Evolutionary conservation across 1,284 basidiomycete genomes (phyloP).

Genomic region (Ceratorhiza oryzae-sativae): DNA sequence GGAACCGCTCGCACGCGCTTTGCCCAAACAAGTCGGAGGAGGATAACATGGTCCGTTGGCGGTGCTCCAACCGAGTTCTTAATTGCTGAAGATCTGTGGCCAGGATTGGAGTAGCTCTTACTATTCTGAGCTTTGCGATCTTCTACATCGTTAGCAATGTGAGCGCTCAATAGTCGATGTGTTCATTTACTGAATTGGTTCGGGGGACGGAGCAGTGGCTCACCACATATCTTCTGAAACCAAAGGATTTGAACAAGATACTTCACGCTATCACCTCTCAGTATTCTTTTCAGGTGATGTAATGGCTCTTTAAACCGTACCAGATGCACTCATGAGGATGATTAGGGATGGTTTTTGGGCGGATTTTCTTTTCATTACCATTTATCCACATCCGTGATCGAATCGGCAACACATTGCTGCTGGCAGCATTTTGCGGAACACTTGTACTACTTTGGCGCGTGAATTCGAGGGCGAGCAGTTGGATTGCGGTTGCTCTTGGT

Average conservation of each 20-base stretch:
- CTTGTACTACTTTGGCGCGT: constrained; percentile 8
- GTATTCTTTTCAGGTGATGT: constrained; percentile 15
- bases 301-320: background rate
- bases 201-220: background rate
- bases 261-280: constrained; percentile 25
- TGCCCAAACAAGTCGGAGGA: background rate
- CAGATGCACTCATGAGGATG: background rate
- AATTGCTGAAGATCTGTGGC: background rate
- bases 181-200: background rate
- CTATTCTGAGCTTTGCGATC: constrained; percentile 22
- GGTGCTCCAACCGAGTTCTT: background rate
- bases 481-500: background rate
- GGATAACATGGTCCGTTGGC: constrained; percentile 16
- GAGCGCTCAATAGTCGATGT: background rate
- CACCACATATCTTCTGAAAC: constrained; percentile 9
- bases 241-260: constrained; percentile 17
- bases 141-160: constrained; percentile 13
- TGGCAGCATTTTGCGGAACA: background rate
- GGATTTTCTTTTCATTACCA: constrained; percentile 24
- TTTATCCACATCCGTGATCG: constrained; percentile 27
- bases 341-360: constrained; percentile 10
- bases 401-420: constrained; percentile 6
- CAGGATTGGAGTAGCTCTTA: constrained; percentile 14
- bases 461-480: background rate
- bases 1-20: constrained; percentile 1